These are phyloP conservation scores for Dioscorea alata DNA, from an alignment of 106 monocot genomes.

Conservation along the genomic window DNA sequence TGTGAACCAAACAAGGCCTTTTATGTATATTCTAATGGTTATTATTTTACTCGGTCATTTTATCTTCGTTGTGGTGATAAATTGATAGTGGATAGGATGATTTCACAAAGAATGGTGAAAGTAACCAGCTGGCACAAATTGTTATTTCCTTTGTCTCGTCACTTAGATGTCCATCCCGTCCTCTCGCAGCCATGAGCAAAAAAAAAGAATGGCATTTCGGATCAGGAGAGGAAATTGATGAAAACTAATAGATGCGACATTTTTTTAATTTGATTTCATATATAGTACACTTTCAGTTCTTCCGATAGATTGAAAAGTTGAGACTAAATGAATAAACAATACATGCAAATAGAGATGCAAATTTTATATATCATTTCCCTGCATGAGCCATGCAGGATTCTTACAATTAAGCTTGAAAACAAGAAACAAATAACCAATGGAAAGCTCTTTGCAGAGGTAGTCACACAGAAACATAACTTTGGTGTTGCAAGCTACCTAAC, in stretches of 20 bases:
- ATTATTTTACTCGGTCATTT: no score
- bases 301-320: not conserved
- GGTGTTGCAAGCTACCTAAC: constrained; percentile 2
- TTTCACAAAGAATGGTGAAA: no score
- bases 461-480: not conserved
- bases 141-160: no score
- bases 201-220: not conserved
- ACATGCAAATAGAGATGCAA: not conserved
- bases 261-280: not conserved
- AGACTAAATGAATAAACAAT: not conserved
- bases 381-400: not conserved
- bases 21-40: no score
- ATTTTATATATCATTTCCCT: not conserved
- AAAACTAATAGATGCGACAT: not conserved
- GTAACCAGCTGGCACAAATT: no score
- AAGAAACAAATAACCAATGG: not conserved
- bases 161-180: no score
- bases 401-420: not conserved
- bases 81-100: no score
- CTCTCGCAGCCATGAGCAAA: not conserved
- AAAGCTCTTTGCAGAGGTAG: not conserved
- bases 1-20: no score
- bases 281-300: not conserved
- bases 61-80: no score
- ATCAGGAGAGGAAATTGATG: not conserved